These are phyloP conservation scores for Candida endomychidarum DNA, from an alignment of 805 yeast species.

Conservation along the genomic window DNA sequence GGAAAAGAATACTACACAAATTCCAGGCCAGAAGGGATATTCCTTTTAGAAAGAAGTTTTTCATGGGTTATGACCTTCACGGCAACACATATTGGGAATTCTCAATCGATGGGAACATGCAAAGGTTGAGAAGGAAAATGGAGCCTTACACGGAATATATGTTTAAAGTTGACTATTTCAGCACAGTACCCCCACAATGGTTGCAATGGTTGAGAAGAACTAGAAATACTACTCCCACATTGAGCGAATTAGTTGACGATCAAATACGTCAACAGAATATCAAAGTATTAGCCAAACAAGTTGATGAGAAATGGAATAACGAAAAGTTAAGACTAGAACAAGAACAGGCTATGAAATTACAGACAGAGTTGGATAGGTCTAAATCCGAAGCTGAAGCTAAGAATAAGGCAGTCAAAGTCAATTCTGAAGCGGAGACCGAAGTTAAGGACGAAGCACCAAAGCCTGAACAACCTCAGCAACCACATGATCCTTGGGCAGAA, in stretches of 20 bases:
- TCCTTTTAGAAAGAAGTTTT: constrained; percentile 70
- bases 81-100: constrained; percentile 90
- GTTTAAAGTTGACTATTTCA: constrained; percentile 57
- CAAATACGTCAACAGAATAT: constrained; percentile 53
- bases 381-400: constrained; percentile 8
- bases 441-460: constrained; percentile 1
- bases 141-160: constrained; percentile 51
- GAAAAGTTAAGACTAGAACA: constrained; percentile 37
- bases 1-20: constrained; percentile 50
- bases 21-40: constrained; percentile 62
- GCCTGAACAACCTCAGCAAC: not conserved
- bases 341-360: constrained; percentile 30
- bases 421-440: too few species aligned
- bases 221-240: constrained; percentile 56
- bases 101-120: constrained; percentile 51
- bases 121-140: constrained; percentile 59
- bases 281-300: constrained; percentile 49
- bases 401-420: constrained; percentile 1
- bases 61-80: constrained; percentile 74
- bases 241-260: constrained; percentile 62
- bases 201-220: constrained; percentile 75
- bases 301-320: constrained; percentile 40
- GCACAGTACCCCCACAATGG: constrained; percentile 71
- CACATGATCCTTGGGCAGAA: constrained; percentile 34
- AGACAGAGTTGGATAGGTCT: constrained; percentile 30